These are phyloP conservation scores for Cladosporium sp. DNA, from an alignment of 2,329 filamentous ascomycete genomes.

Conservation along the genomic window DNA sequence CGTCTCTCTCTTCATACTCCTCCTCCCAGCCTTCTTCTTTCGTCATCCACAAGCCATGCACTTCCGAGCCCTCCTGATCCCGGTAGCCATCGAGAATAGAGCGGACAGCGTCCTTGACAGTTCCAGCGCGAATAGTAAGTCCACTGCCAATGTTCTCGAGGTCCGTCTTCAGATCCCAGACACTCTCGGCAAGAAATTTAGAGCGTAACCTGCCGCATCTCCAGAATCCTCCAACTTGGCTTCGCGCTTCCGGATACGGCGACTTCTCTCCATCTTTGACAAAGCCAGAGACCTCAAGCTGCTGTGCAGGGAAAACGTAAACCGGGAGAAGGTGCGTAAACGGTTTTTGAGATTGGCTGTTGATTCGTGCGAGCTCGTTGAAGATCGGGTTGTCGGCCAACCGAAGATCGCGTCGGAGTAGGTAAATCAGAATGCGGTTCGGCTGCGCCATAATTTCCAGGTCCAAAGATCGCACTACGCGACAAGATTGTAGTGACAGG, in stretches of 20 bases:
- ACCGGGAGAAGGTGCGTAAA: constrained; percentile 65
- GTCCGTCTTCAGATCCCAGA: constrained; percentile 64
- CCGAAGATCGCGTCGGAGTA: constrained; percentile 67
- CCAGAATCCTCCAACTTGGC: constrained; percentile 62
- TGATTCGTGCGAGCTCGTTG: constrained; percentile 46
- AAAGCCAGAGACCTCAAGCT: constrained; percentile 71
- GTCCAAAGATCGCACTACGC: neutral
- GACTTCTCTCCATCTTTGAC: constrained; percentile 48
- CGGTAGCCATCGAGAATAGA: constrained; percentile 48
- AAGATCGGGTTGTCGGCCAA: constrained; percentile 69
- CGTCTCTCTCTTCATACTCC: constrained; percentile 53
- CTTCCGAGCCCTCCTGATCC: constrained; percentile 33
- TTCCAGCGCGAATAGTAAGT: constrained; percentile 59
- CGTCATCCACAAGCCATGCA: constrained; percentile 68
- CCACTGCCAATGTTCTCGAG: constrained; percentile 56
- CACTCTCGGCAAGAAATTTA: constrained; percentile 64
- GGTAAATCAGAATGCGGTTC: constrained; percentile 56
- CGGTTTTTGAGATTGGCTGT: constrained; percentile 40
- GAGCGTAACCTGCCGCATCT: constrained; percentile 66
- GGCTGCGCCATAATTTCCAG: constrained; percentile 5
- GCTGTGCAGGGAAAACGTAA: constrained; percentile 62
- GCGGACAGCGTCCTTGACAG: constrained; percentile 52
- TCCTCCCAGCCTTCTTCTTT: constrained; percentile 66
- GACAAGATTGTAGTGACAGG: neutral
- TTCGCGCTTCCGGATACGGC: constrained; percentile 64